Conservation (phyloP, 129 eudicot genomes). For the Lactuca saligna region DNA sequence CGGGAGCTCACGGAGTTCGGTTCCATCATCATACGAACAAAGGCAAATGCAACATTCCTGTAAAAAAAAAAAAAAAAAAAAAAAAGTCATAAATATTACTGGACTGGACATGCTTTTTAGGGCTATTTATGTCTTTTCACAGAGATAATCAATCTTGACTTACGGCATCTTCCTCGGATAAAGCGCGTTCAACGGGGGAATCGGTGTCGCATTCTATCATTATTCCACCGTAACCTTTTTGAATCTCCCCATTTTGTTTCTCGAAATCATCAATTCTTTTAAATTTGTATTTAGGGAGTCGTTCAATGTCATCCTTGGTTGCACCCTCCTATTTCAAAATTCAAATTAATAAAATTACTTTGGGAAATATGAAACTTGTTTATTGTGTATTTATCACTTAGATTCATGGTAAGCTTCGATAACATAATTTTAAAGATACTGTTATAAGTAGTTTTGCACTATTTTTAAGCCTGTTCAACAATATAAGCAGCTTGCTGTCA, state of each 20-base stretch:
- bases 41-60: constrained; percentile 97
- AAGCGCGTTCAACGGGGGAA: constrained; percentile 69
- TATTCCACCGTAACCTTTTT: constrained; percentile 81
- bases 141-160: constrained; percentile 8
- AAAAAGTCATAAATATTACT: neutral
- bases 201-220: constrained; percentile 81
- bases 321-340: constrained; percentile 76
- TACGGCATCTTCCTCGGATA: constrained; percentile 88
- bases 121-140: neutral
- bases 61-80: neutral
- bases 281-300: constrained; percentile 70
- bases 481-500: no score
- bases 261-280: constrained; percentile 64
- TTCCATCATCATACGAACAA: constrained; percentile 68
- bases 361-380: no score
- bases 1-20: constrained; percentile 85
- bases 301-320: constrained; percentile 66
- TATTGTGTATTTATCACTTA: no score
- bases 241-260: constrained; percentile 81
- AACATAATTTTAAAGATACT: no score
- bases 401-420: no score
- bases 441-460: no score
- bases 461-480: no score
- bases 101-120: neutral
- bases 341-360: no score